phyloP scores from a whole-genome alignment of 306 rosid species.

The Potentilla sterilis region DNA sequence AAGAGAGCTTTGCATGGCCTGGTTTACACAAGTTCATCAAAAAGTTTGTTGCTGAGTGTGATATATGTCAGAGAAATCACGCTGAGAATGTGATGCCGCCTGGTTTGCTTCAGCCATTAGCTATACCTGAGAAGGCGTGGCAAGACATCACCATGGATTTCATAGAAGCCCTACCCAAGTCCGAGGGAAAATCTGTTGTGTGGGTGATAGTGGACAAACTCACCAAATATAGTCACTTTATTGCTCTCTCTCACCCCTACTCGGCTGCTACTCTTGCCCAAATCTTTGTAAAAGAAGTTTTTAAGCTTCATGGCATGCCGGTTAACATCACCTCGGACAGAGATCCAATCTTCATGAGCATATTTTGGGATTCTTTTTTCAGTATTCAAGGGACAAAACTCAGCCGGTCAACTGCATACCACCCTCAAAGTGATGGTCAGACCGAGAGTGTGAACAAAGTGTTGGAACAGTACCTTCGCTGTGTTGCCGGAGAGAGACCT shows the following conservation, averaged over 20 bases:
- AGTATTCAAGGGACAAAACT: background rate
- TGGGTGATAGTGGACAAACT: too few relatives aligned
- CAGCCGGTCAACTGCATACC: background rate
- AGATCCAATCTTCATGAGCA: background rate
- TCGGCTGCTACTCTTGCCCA: background rate
- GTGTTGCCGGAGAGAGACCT: background rate
- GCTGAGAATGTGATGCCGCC: background rate
- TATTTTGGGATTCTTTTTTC: background rate
- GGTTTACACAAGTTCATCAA: background rate
- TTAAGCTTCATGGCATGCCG: background rate
- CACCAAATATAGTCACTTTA: too few relatives aligned
- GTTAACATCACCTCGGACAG: background rate
- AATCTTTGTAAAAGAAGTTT: background rate
- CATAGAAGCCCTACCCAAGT: background rate
- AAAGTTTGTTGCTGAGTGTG: background rate
- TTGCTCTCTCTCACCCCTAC: background rate
- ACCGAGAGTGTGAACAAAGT: background rate
- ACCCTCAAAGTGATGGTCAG: background rate
- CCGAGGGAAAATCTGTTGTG: background rate
- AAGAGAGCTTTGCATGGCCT: fast-evolving
- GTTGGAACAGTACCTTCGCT: background rate
- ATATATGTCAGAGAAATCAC: background rate
- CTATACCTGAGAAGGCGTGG: background rate
- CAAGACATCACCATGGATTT: background rate
- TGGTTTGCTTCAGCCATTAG: fast-evolving